phyloP scores from a whole-genome alignment of 345 rosid species.

The Ailanthus altissimus region DNA sequence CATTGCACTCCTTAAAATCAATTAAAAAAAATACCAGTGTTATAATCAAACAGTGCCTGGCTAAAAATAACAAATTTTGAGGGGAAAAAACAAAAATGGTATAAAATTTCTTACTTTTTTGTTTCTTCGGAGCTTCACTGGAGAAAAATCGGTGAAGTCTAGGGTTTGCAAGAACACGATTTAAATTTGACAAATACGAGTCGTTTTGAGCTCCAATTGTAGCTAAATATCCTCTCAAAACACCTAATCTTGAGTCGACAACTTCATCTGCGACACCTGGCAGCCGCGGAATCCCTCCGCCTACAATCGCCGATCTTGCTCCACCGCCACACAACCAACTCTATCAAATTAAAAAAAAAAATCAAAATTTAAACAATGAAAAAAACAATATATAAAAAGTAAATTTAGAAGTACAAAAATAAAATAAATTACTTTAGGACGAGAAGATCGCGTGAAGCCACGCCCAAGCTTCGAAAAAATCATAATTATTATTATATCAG shows the following conservation, averaged over 20 bases:
- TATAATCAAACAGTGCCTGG: background rate
- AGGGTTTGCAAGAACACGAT: slow-evolving; percentile 66
- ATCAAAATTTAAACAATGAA: background rate
- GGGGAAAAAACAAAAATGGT: too few relatives aligned
- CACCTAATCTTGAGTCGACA: slow-evolving; percentile 49
- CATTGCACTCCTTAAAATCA: background rate
- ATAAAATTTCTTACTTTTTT: slow-evolving; percentile 59
- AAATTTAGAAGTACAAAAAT: background rate
- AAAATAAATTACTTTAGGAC: slow-evolving; percentile 39
- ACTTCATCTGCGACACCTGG: slow-evolving; percentile 26
- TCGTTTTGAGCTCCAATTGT: slow-evolving; percentile 47
- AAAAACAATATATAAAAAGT: background rate
- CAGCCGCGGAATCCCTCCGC: slow-evolving; percentile 20
- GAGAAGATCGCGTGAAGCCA: slow-evolving; percentile 53
- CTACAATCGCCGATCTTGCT: slow-evolving; percentile 39
- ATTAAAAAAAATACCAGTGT: background rate
- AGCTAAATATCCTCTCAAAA: slow-evolving; percentile 56
- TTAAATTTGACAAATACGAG: slow-evolving; percentile 43
- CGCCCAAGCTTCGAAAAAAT: slow-evolving; percentile 64
- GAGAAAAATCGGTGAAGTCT: slow-evolving; percentile 62
- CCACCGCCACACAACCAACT: slow-evolving; percentile 30
- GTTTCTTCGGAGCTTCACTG: slow-evolving; percentile 61
- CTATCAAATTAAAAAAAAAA: slow-evolving; percentile 24
- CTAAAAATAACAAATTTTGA: background rate
- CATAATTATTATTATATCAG: too few relatives aligned